phyloP scores from a whole-genome alignment of 495 filamentous ascomycete species.

The Neurospora discreta region DNA sequence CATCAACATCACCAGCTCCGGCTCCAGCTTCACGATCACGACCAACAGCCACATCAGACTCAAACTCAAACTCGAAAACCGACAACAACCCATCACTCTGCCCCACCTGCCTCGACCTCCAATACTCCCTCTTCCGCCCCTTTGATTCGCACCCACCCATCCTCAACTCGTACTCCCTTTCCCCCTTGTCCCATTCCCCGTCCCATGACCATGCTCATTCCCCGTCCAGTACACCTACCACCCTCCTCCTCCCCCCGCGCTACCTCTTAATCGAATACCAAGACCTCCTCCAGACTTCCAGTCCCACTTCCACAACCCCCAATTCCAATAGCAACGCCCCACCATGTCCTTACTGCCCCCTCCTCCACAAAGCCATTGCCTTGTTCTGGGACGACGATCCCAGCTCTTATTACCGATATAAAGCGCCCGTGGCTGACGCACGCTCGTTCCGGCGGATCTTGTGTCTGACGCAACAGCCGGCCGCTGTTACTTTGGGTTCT shows the following conservation, averaged over 20 bases:
- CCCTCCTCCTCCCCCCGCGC: neutral
- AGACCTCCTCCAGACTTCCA: neutral
- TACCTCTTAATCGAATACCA: neutral
- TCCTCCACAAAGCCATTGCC: constrained; percentile 3
- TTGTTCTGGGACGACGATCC: constrained; percentile 3
- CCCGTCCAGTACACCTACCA: neutral
- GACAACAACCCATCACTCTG: neutral
- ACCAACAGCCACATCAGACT: neutral
- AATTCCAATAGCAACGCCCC: neutral
- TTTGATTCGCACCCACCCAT: neutral
- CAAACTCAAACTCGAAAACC: no score
- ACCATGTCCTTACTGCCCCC: neutral
- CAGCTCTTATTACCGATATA: neutral
- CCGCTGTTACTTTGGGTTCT: neutral
- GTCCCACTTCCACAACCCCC: neutral
- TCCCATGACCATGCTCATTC: neutral
- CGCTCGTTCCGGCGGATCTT: neutral
- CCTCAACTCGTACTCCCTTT: neutral
- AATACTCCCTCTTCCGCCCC: neutral
- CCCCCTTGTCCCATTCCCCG: neutral
- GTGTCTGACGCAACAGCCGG: constrained; percentile 3
- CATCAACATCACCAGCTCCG: neutral
- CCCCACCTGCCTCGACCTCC: neutral
- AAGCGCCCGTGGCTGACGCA: neutral
- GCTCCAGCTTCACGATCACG: no score